Base-by-base conservation (phyloP, 345 rosid genomes). In the Triadica sebifera region DNA sequence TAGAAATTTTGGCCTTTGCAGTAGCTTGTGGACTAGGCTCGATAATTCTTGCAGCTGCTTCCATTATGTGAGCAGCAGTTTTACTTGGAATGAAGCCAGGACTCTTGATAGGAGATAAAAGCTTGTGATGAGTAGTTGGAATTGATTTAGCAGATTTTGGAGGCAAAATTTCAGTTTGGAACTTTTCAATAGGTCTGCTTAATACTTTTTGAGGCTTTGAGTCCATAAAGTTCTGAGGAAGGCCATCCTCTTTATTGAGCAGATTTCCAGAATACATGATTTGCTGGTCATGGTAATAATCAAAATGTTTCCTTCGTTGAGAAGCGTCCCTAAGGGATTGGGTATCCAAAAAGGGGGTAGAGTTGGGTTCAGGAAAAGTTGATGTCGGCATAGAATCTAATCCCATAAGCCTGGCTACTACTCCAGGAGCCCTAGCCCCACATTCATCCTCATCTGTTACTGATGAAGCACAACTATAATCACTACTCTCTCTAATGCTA, bases 331-430 rank as follows among this genome's bases (percentile, higher is more conserved):
- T 78, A 82, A 84, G 90, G 68, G 90, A 88, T 79, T 78, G 87
- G 34, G 87, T 83, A 77, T 84, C 93, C 57, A 84, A 91, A 82
- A 84, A 82, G 10, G 87, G 88, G 76, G 88, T 81, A 49, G 85
- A 84, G 77, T 81, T 86, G 25, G 87, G 85, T 69, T 93, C 97
- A 1, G 80, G 76, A 56, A 50, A 77, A 70, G 80, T 81, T 52
- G 85, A 86, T 55, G 87, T 82, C 4, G 99, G 99, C 82, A 95
- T 73, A 59, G 97, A 83, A 71, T 93, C 88, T 77, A 95, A 83
- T 75, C 99, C 99, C 99, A 95, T 95, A 65, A 95, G 98, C 88
- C 98, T 87, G 12, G 97, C 98, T 53, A 95, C 98, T 49, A 93
- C 98, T 55, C 89, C 89, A 8, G 99, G 97, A 38, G 90, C 89